A percentile compares a stretch with the other conserved stretches of the same genome.
Conservation (phyloP, 768 basidiomycete species). For the Phlebiopsis flavidoalba region DNA sequence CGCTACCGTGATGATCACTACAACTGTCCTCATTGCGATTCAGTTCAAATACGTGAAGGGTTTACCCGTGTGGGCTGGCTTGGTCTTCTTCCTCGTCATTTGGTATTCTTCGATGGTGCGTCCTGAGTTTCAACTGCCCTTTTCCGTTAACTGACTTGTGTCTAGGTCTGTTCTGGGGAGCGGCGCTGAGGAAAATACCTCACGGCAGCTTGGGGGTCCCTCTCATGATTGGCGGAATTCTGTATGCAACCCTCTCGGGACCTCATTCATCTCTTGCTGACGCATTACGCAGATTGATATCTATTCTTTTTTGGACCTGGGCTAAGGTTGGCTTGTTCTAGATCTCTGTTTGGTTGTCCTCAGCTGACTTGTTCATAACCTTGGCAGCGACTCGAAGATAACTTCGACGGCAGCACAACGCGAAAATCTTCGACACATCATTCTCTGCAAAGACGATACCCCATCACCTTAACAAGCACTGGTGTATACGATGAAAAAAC, state of each 20-base stretch:
- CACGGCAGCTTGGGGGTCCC: conserved; percentile 74
- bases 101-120: conserved; percentile 59
- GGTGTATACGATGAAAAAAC: conserved; percentile 12
- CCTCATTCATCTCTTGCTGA: conserved; percentile 23
- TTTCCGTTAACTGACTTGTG: conserved; percentile 32
- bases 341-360: background rate
- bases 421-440: conserved; percentile 51
- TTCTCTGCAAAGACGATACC: conserved; percentile 24
- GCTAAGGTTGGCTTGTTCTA: conserved; percentile 35
- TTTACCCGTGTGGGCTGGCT: conserved; percentile 34
- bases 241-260: conserved; percentile 30
- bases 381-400: conserved; percentile 45
- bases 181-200: conserved; percentile 55
- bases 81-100: conserved; percentile 47
- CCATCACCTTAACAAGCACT: background rate
- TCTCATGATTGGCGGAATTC: conserved; percentile 46
- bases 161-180: conserved; percentile 61
- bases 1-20: conserved; percentile 61
- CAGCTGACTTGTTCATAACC: background rate
- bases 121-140: conserved; percentile 32
- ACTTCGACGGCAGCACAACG: conserved; percentile 55
- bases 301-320: conserved; percentile 67
- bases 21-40: conserved; percentile 48
- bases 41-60: conserved; percentile 56
- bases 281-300: conserved; percentile 25